Conservation (phyloP, 75 land plant species). For the Pseudotsuga menziesii region DNA sequence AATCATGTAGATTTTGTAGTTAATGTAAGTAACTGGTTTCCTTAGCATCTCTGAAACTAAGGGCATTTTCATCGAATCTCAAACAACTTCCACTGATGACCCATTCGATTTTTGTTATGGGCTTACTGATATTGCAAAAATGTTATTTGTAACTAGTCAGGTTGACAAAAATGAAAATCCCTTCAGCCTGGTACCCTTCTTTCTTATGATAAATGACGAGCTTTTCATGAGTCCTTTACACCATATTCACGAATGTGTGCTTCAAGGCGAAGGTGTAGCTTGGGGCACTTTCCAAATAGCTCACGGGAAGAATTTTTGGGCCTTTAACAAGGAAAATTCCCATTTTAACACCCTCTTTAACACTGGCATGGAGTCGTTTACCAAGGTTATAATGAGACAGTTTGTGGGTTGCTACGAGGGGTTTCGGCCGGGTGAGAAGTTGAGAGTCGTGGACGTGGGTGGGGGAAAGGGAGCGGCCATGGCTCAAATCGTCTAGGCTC, state of each 20-base stretch:
- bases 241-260: slow-evolving; percentile 11
- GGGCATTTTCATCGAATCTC: no score
- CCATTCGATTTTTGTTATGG: no score
- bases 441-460: slow-evolving; percentile 18
- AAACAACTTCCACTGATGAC: no score
- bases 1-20: no score
- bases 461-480: slow-evolving; percentile 6
- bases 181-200: neutral
- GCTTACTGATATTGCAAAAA: no score
- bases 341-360: neutral
- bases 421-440: neutral
- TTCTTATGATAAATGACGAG: neutral
- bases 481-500: neutral
- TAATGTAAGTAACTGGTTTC: no score
- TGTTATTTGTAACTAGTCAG: no score
- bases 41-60: no score
- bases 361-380: neutral
- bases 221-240: slow-evolving; percentile 1
- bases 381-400: neutral
- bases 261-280: neutral
- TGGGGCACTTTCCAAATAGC: neutral
- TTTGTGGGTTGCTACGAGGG: slow-evolving; percentile 9
- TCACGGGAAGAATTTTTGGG: neutral
- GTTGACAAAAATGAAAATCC: neutral
- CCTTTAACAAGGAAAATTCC: neutral